Percentiles rank a stretch among this genome's conserved stretches.
phyloP scores from a whole-genome alignment of 345 rosid species.

The Gossypium raimondii region DNA sequence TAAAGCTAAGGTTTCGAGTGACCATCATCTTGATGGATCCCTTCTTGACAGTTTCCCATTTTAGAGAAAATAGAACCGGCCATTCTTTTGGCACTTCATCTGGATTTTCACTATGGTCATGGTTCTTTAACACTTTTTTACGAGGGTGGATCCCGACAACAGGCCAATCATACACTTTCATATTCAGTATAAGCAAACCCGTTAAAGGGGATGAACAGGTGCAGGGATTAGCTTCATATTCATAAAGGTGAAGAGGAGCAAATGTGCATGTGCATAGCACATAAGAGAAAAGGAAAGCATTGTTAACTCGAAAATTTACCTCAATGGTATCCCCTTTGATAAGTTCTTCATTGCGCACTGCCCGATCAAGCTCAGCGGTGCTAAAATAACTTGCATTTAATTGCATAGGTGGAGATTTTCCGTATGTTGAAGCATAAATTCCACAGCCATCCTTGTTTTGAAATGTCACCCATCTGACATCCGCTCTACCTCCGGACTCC shows the following conservation, averaged over 20 bases:
- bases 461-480: slow-evolving; percentile 91
- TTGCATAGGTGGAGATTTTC: slow-evolving; percentile 82
- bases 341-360: slow-evolving; percentile 72
- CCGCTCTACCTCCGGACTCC: slow-evolving; percentile 85
- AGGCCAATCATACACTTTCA: background rate
- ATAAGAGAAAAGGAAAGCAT: background rate
- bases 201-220: background rate
- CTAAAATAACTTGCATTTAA: slow-evolving; percentile 86
- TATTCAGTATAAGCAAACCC: background rate
- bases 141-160: background rate
- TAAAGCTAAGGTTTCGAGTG: background rate
- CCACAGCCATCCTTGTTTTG: slow-evolving; percentile 67
- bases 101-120: too few species aligned
- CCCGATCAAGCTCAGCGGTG: slow-evolving; percentile 61
- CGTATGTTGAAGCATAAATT: slow-evolving; percentile 72
- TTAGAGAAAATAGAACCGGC: background rate
- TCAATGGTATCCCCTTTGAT: slow-evolving; percentile 61
- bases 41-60: too few species aligned
- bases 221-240: background rate
- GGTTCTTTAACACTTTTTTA: too few species aligned
- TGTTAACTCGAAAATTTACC: slow-evolving; percentile 36
- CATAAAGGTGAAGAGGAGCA: background rate
- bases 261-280: background rate
- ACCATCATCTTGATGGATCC: too few species aligned
- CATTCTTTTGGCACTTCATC: background rate